Base-by-base conservation (phyloP, 2,329 filamentous ascomycete species). In the Malbranchea cinnamomea region DNA sequence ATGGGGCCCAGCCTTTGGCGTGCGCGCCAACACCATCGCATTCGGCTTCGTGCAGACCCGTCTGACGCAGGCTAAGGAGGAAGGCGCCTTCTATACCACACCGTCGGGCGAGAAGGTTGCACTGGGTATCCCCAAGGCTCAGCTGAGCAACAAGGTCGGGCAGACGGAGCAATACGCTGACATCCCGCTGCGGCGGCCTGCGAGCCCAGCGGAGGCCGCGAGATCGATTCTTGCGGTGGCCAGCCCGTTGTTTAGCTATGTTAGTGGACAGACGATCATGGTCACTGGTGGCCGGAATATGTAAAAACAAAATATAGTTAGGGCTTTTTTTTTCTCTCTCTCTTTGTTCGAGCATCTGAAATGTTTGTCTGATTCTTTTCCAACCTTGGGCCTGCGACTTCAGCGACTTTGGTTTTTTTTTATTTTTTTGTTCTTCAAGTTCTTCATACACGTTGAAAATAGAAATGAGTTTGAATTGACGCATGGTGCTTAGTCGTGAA, bases 1-100 rank as follows among this genome's bases (percentile, higher is more conserved):
- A 61, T 92, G 83, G 84, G 83, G 83, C 1, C 82, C 80, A 0
- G 55, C 64, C 21, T 92, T 85, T 44, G 83, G 82, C 30, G 83
- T 92, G 4, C 65, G 83, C 35, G 69, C 75, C 23, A 92, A 92
- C 54, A 83, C 81, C 9, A 65, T 92, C 30, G 82, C 82, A 4
- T 92, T 91, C 44, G 84, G 84, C 0, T 70, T 77, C 49, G 87
- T 92, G 41, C 59, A 71, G 43, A 92, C 84, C 0, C 63, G 84
- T 3, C 56, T 92, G 42, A 92, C 84, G 7, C 78, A 74, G 7
- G 78, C 79, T 4, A 92, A 91, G 63, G 84, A 92, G 55, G 71
- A 73, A 11, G 83, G 83, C 10, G 81, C 75, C 0, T 89, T 83
- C 41, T 70, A 87, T 12, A 73, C 72, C 12, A 79, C 77, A 0